Conservation (phyloP, 2,329 filamentous ascomycete species). For the Volutella citrinella region DNA sequence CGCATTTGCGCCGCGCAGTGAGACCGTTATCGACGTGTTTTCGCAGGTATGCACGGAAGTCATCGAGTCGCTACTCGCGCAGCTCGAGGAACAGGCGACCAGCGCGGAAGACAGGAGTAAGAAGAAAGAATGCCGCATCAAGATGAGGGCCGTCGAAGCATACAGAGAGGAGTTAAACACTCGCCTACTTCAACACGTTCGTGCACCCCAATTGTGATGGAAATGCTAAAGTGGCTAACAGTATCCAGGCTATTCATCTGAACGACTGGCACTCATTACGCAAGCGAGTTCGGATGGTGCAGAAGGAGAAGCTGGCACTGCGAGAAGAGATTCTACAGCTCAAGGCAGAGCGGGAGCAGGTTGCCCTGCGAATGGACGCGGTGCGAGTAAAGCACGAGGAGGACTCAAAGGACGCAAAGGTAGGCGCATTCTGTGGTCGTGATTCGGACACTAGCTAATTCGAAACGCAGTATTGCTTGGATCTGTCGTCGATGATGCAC, state of each 20-base stretch:
- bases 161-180: conserved; percentile 57
- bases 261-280: conserved; percentile 57
- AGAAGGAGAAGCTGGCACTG: conserved; percentile 54
- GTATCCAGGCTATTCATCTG: conserved; percentile 53
- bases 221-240: conserved; percentile 6
- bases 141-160: conserved; percentile 54
- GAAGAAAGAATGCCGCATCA: conserved; percentile 53
- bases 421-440: conserved; percentile 26
- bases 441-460: conserved; percentile 2
- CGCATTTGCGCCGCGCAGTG: conserved; percentile 52
- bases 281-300: conserved; percentile 54
- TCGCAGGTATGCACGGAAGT: conserved; percentile 61
- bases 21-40: conserved; percentile 62
- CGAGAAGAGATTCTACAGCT: conserved; percentile 60
- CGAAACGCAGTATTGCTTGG: conserved; percentile 39
- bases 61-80: conserved; percentile 47
- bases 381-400: conserved; percentile 58
- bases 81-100: conserved; percentile 39
- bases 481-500: conserved; percentile 57
- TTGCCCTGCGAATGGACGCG: conserved; percentile 61
- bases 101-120: conserved; percentile 42
- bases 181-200: conserved; percentile 57
- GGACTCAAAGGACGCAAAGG: conserved; percentile 49
- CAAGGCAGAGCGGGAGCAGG: conserved; percentile 57
- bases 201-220: conserved; percentile 18